phyloP scores from a whole-genome alignment of 2,329 filamentous ascomycete species.

The Mariannaea elegans region DNA sequence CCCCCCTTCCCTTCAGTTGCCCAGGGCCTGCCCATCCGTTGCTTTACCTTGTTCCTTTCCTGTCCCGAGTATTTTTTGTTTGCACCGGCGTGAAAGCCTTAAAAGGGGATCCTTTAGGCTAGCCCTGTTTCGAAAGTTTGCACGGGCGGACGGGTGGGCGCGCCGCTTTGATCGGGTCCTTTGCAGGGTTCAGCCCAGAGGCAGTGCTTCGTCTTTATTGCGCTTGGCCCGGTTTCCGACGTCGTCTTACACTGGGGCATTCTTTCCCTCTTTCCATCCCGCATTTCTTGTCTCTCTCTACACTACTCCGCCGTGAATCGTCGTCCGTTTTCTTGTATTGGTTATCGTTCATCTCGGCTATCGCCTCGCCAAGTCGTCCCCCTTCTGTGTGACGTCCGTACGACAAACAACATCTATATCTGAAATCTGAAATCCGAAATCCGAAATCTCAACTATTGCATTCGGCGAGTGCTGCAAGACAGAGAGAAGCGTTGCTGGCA shows the following conservation, averaged over 20 bases:
- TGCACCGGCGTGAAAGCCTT: background rate
- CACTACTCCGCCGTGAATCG: background rate
- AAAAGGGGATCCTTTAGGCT: background rate
- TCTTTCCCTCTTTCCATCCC: background rate
- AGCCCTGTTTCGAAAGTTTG: too few species aligned
- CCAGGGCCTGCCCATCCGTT: background rate
- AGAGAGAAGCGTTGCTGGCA: background rate
- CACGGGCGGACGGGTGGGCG: too few species aligned
- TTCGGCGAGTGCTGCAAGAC: background rate
- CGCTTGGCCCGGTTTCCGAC: background rate
- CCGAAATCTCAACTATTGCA: too few species aligned
- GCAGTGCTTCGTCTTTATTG: constrained; percentile 3
- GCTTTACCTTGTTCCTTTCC: background rate
- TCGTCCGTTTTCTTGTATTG: background rate
- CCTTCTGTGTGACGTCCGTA: background rate
- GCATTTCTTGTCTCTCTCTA: background rate
- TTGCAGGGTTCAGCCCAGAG: background rate
- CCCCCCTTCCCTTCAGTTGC: background rate
- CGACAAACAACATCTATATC: background rate
- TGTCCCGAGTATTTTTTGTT: background rate
- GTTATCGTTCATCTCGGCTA: background rate
- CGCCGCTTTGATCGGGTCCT: background rate
- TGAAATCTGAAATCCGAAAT: background rate
- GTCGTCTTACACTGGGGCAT: too few species aligned
- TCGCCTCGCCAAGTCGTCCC: background rate